Evolutionary conservation across 805 yeast genomes (phyloP).

Genomic region (Candida lessepsii): DNA sequence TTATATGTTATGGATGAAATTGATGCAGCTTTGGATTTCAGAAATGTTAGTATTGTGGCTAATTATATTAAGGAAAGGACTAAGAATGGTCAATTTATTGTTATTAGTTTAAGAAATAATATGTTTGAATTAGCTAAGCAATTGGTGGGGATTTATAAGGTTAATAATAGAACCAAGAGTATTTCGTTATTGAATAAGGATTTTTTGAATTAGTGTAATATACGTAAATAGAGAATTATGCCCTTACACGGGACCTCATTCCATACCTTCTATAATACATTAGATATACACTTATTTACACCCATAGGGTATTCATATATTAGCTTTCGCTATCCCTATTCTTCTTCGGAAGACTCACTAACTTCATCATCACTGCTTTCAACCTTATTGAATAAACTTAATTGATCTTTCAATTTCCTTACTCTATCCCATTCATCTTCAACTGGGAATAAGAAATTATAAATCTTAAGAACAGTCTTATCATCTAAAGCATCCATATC

Average conservation of each 20-base stretch:
- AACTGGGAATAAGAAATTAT: conserved; percentile 65
- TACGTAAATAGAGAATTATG: no score
- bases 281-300: conserved; percentile 9
- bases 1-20: conserved; percentile 98
- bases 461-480: conserved; percentile 74
- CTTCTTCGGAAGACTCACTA: conserved; percentile 71
- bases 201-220: conserved; percentile 16
- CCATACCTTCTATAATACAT: conserved; percentile 13
- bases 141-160: conserved; percentile 93
- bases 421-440: conserved; percentile 48
- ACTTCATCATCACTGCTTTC: conserved; percentile 40
- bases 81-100: conserved; percentile 93
- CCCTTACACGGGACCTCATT: no score
- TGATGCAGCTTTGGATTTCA: conserved; percentile 96
- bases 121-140: conserved; percentile 97
- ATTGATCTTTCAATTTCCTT: conserved; percentile 59
- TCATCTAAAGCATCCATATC: conserved; percentile 93
- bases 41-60: conserved; percentile 96
- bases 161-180: conserved; percentile 84
- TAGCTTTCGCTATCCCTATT: no score
- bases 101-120: conserved; percentile 90
- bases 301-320: conserved; percentile 3
- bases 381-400: conserved; percentile 41
- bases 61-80: conserved; percentile 95
- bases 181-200: conserved; percentile 73